Evolutionary conservation across 2,329 filamentous ascomycete genomes (phyloP), one percentile per base, ranked within the genome.

Genomic region (Arthrinium phaeospermum): DNA sequence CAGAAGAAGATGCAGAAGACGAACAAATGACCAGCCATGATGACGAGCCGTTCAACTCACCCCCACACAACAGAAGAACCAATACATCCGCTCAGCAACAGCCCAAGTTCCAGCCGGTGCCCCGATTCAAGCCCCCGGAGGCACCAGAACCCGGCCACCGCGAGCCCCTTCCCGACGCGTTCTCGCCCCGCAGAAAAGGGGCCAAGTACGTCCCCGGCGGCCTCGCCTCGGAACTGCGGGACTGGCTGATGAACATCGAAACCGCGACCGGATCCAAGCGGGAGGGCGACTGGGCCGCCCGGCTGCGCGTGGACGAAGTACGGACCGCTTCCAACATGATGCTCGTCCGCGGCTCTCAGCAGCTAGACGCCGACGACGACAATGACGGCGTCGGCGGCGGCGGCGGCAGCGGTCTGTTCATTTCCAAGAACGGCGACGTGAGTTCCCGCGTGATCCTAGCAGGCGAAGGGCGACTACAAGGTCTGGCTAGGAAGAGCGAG

Each of bases 161-260:
- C 45, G 76, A 80, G 41, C 81, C 79, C 10, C 75, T 82, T 0
- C 80, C 83, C 4, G 83, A 84, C 46, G 79, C 76, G 27, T 84
- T 85, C 74, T 85, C 83, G 6, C 83, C 83, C 1, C 81, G 80
- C 47, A 79, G 82, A 41, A 77, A 73, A 64, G 80, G 78, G 45
- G 77, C 76, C 1, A 79, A 75, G 74, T 85, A 85, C 68, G 72
- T 84, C 5, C 74, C 81, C 0, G 83, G 83, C 19, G 84, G 85
- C 0, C 79, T 86, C 16, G 84, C 84, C 3, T 80, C 83, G 2
- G 81, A 83, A 72, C 76, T 86, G 12, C 81, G 84, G 8, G 82
- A 83, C 77, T 86, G 85, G 85, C 80, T 86, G 45, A 80, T 86
- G 51, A 83, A 84, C 68, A 80, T 84, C 53, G 84, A 85, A 73